Evolutionary conservation across 75 land plant species (phyloP).

Genomic region (Picea glauca): DNA sequence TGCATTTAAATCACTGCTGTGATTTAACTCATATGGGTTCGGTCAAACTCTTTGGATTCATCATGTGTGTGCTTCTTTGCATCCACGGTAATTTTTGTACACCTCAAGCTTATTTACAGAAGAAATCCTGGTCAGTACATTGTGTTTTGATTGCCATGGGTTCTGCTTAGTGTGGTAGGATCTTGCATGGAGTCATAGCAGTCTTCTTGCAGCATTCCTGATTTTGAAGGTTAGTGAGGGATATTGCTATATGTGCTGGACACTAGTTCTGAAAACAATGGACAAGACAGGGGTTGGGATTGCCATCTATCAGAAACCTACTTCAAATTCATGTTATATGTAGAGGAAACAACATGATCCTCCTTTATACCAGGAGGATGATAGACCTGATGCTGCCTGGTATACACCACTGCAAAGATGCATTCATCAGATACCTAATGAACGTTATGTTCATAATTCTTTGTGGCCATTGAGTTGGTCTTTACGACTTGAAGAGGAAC

Average conservation of each 20-base stretch:
- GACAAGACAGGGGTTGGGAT: slow-evolving; percentile 67
- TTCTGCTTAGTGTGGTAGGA: no score
- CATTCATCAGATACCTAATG: slow-evolving; percentile 30
- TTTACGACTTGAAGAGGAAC: slow-evolving; percentile 51
- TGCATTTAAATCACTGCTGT: no score
- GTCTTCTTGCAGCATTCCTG: no score
- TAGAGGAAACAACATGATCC: slow-evolving; percentile 39
- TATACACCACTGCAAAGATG: slow-evolving; percentile 51
- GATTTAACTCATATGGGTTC: no score
- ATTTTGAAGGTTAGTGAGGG: no score
- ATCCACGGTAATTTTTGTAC: no score
- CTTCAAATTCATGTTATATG: slow-evolving; percentile 67
- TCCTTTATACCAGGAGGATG: slow-evolving; percentile 55
- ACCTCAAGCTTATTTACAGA: no score
- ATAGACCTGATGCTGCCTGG: slow-evolving; percentile 61
- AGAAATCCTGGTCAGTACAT: no score
- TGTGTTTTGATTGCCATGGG: no score
- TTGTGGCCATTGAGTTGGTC: slow-evolving; percentile 59
- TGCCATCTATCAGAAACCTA: slow-evolving; percentile 91
- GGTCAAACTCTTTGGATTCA: no score
- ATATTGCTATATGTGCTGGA: slow-evolving; percentile 99
- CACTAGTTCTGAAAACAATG: slow-evolving; percentile 42
- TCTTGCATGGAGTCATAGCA: no score
- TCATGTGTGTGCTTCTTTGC: no score
- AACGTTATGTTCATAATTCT: not conserved